These are phyloP conservation scores for Apiospora koreana DNA, from an alignment of 2,329 filamentous ascomycete species.

Conservation along the genomic window DNA sequence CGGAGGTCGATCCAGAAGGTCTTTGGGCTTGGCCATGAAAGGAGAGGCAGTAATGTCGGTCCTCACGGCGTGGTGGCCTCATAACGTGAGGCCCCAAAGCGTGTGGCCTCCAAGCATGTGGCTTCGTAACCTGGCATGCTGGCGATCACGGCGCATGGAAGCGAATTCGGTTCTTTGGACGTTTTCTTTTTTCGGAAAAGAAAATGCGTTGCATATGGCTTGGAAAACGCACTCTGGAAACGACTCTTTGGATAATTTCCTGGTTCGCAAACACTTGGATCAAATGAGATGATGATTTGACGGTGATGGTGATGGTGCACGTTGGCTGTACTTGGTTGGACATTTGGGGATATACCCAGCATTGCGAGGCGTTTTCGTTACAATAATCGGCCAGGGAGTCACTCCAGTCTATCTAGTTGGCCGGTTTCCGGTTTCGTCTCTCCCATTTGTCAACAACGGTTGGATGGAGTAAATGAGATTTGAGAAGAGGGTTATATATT, in stretches of 20 bases:
- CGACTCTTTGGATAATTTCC: neutral
- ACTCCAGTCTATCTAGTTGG: neutral
- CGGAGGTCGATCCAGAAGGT: slow-evolving; percentile 37
- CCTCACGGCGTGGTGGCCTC: slow-evolving; percentile 16
- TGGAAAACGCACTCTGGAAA: neutral
- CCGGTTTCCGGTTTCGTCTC: neutral
- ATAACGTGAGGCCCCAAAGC: too few species aligned
- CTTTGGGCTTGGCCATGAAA: slow-evolving; percentile 34
- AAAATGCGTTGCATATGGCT: neutral
- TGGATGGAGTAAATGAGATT: neutral
- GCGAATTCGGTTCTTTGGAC: too few species aligned
- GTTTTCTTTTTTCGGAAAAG: slow-evolving; percentile 9
- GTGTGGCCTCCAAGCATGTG: neutral
- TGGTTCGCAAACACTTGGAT: neutral
- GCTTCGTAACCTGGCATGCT: too few species aligned
- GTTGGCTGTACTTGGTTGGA: neutral
- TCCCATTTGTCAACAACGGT: neutral
- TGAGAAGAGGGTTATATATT: neutral
- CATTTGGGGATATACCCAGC: slow-evolving; percentile 9
- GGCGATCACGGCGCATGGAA: neutral
- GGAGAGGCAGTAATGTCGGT: slow-evolving; percentile 18
- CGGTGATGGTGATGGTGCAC: neutral
- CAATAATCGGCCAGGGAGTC: neutral
- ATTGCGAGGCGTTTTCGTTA: neutral
- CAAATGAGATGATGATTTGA: neutral